phyloP scores from a whole-genome alignment of 2,329 filamentous ascomycete species.

The Chrysosphaeria jannelii region DNA sequence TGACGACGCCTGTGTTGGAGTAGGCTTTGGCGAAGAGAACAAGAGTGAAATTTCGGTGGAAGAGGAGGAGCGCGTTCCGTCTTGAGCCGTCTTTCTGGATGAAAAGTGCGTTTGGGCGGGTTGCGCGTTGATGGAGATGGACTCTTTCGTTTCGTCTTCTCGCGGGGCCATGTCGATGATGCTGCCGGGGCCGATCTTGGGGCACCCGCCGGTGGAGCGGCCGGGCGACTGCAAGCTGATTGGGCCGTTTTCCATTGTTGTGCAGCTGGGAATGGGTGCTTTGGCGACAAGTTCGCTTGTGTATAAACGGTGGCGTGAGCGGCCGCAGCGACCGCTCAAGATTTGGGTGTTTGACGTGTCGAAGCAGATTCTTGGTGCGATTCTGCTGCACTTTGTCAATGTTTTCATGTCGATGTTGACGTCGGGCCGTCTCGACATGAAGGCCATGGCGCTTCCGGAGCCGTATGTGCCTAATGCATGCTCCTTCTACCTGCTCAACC shows the following conservation, averaged over 20 bases:
- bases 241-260: conserved; percentile 67
- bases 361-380: conserved; percentile 87
- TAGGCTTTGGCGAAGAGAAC: too few species aligned
- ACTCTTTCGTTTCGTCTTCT: too few species aligned
- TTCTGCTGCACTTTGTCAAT: conserved; percentile 74
- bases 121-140: too few species aligned
- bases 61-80: too few species aligned
- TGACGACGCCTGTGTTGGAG: too few species aligned
- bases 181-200: too few species aligned
- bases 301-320: conserved; percentile 76
- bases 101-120: too few species aligned
- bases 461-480: conserved; percentile 64
- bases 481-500: conserved; percentile 81
- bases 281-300: conserved; percentile 67
- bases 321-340: conserved; percentile 72
- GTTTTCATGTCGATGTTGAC: conserved; percentile 91
- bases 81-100: too few species aligned
- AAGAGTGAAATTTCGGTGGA: too few species aligned
- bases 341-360: conserved; percentile 96
- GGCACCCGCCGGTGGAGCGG: too few species aligned
- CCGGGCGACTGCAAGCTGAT: conserved; percentile 64
- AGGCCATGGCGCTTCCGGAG: conserved; percentile 18
- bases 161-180: conserved; percentile 3
- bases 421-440: conserved; percentile 49
- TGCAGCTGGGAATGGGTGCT: conserved; percentile 62